Base-by-base conservation (phyloP, 1,284 basidiomycete species). In the Trichosporon ovoides region DNA sequence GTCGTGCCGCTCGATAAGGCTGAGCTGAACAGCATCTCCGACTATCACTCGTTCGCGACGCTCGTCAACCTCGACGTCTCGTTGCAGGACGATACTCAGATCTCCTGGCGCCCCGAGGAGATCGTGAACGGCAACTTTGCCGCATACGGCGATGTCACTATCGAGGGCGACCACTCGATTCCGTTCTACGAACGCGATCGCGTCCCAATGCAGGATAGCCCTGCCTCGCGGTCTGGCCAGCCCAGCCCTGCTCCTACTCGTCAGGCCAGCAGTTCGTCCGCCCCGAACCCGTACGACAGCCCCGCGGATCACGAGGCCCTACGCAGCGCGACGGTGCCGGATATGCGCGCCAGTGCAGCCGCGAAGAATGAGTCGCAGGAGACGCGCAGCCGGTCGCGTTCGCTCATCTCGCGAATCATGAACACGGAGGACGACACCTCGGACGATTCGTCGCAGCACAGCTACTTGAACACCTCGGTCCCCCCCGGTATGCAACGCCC, bases 1-100 rank as follows among this genome's bases (percentile, higher is more conserved):
- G 83, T 81, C 62, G 79, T 84, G 31, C 85, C 85, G 1, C 76
- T 86, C 6, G 77, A 80, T 56, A 78, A 80, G 33, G 79, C 85
- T 34, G 63, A 63, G 1, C 64, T 74, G 36, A 52, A 66, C 3
- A 72, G 70, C 4, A 66, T 71, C 24, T 66, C 66, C 49, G 67
- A 73, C 31, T 77, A 74, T 62, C 74, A 79, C 64, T 66, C 67
- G 7, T 79, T 78, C 49, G 76, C 75, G 13, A 75, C 70, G 0
- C 62, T 78, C 10, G 61, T 74, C 20, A 69, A 67, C 19, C 60
- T 78, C 1, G 64, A 70, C n/a, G 63, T 73, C 18, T 61, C 61
- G 2, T 57, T 69, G 40, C 64, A 63, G 22, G 20, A 54, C 33
- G 11, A 46, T 50, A 18, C 31, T 7, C 36, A 57, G 4, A 52